These are phyloP conservation scores for Pythium rhizo-oryzae DNA, from an alignment of 352 stramenopile species.

Conservation along the genomic window DNA sequence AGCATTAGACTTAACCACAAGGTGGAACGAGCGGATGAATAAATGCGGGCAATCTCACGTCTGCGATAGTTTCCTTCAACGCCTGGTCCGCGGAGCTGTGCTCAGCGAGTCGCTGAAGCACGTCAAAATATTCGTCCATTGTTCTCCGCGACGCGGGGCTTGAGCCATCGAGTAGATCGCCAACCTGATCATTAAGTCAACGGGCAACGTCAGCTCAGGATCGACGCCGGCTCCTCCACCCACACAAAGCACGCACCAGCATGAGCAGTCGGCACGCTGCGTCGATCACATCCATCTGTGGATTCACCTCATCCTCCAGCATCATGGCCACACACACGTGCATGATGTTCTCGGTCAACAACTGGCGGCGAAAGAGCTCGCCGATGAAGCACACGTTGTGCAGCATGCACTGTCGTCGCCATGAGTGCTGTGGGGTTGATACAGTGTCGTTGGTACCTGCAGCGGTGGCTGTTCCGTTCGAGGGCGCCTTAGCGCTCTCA, in stretches of 20 bases:
- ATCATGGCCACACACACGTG: slow-evolving; percentile 86
- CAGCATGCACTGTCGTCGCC: slow-evolving; percentile 77
- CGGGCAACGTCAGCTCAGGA: not conserved
- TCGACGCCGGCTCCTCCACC: not conserved
- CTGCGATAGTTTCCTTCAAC: slow-evolving; percentile 52
- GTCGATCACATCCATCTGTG: slow-evolving; percentile 64
- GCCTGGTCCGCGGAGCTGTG: slow-evolving; percentile 34
- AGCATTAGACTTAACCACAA: too few relatives aligned
- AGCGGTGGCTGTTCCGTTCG: slow-evolving; percentile 25
- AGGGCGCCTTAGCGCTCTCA: not conserved
- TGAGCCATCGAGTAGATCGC: slow-evolving; percentile 78
- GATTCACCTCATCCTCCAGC: slow-evolving; percentile 73
- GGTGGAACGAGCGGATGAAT: not conserved
- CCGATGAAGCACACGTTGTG: slow-evolving; percentile 71
- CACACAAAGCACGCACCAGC: slow-evolving; percentile 37
- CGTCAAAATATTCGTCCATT: slow-evolving; percentile 85
- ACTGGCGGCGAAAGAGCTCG: slow-evolving; percentile 77
- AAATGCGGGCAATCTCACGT: slow-evolving; percentile 38
- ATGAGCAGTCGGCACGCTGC: slow-evolving; percentile 66
- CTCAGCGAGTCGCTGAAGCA: slow-evolving; percentile 57
- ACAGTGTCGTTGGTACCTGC: slow-evolving; percentile 1
- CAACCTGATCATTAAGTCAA: slow-evolving; percentile 47
- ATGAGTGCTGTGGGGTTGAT: slow-evolving; percentile 50
- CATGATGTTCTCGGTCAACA: slow-evolving; percentile 86
- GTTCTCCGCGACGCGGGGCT: slow-evolving; percentile 79